phyloP scores from a whole-genome alignment of 768 basidiomycete genomes.

The Gautieria morchelliformis region DNA sequence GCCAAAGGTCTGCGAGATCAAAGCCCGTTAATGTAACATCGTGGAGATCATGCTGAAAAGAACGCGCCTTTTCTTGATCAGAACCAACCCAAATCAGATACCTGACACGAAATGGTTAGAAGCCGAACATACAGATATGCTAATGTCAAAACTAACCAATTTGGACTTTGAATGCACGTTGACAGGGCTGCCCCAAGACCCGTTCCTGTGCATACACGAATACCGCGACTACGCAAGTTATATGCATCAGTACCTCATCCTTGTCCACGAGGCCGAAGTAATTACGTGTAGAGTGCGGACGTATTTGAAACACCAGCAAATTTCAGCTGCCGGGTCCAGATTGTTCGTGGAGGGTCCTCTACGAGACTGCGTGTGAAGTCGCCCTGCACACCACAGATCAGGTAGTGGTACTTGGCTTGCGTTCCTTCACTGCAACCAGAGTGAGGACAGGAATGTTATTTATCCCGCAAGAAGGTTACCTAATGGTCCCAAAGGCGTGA shows the following conservation, averaged over 20 bases:
- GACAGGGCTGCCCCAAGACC: slow-evolving; percentile 74
- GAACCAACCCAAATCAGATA: slow-evolving; percentile 78
- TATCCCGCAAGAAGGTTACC: slow-evolving; percentile 32
- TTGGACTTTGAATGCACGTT: slow-evolving; percentile 65
- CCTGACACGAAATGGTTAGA: slow-evolving; percentile 27
- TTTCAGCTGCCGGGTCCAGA: slow-evolving; percentile 80
- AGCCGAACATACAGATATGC: not conserved
- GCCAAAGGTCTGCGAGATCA: slow-evolving; percentile 46
- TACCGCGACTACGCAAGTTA: slow-evolving; percentile 30
- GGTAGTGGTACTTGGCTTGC: slow-evolving; percentile 67
- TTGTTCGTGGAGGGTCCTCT: slow-evolving; percentile 51
- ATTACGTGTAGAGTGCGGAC: slow-evolving; percentile 60
- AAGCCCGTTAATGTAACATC: not conserved
- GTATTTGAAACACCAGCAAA: slow-evolving; percentile 76
- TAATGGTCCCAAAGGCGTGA: slow-evolving; percentile 73
- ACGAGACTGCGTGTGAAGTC: slow-evolving; percentile 72
- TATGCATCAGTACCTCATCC: not conserved
- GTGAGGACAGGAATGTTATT: not conserved
- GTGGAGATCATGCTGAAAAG: not conserved
- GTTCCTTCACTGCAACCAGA: slow-evolving; percentile 45
- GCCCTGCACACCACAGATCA: slow-evolving; percentile 76
- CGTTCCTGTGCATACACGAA: slow-evolving; percentile 75
- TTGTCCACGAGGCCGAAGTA: not conserved
- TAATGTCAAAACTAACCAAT: slow-evolving; percentile 40
- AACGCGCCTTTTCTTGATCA: slow-evolving; percentile 53